Evolutionary conservation across 1,284 basidiomycete species (phyloP), one percentile per base, ranked within the genome.

Genomic region (Cutaneotrichosporon sp.): DNA sequence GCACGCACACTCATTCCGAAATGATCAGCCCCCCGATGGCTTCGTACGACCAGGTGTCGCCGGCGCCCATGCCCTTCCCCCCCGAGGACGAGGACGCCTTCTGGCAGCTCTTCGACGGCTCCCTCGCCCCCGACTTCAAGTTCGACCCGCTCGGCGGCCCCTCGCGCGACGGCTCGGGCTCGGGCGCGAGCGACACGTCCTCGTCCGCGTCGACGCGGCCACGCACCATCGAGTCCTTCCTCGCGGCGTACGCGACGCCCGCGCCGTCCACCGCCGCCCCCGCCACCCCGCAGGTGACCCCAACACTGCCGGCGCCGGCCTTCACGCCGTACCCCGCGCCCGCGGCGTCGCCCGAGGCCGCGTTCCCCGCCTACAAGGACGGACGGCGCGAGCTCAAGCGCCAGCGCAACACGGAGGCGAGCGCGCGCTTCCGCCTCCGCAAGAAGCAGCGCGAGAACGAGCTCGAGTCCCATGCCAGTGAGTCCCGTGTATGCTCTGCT

Each of bases 361-460:
- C n/a, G n/a, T n/a, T n/a, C n/a, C n/a, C n/a, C n/a, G n/a, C n/a
- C 2, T 13, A 34, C 47, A 9, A 31, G 13, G 20, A 11, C 5
- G n/a, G 20, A 13, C 33, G 51, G 22, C 36, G n/a, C 24, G 31
- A 47, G 13, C 47, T 54, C 82, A 98, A 98, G 81, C 88, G 95
- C 38, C 85, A 93, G 63, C 83, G 95, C 54, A 99, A 99, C 79
- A 99, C 95, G 1, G 93, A 93, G 20, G 95, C 95, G 0, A 92
- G 90, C 62, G 95, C 95, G 16, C 90, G 95, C 14, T 99, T 99
- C 86, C 85, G 95, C 63, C 82, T 95, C 73, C 99, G 98, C 86
- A 99, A 99, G 85, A 99, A 99, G 84, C 92, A 97, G 80, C 85
- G 97, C 22, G 95, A 99, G 81, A 90, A 89, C 16, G 93, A 93